Evolutionary conservation across 306 rosid species (phyloP).

Genomic region (Vigna hirtella): DNA sequence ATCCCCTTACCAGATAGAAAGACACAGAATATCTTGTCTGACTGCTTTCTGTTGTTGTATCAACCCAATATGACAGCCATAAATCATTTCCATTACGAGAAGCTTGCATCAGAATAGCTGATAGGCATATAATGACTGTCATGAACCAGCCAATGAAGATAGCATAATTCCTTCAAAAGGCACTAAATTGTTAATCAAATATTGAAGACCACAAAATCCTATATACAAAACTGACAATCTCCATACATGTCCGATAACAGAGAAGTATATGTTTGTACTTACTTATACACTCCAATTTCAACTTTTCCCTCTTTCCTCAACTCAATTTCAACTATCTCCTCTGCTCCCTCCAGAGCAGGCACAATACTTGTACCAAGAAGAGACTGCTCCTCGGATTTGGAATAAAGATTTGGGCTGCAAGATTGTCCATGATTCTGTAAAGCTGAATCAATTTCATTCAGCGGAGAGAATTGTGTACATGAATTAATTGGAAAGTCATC

Average conservation of each 20-base stretch:
- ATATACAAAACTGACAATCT: conserved; percentile 14
- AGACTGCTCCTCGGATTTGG: conserved; percentile 43
- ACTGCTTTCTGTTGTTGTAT: conserved; percentile 62
- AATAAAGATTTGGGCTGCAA: conserved; percentile 47
- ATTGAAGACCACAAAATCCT: conserved; percentile 21
- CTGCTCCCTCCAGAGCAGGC: conserved; percentile 48
- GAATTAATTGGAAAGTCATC: conserved; percentile 62
- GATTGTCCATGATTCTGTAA: conserved; percentile 51
- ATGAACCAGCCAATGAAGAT: conserved; percentile 78
- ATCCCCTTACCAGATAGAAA: conserved; percentile 76
- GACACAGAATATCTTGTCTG: conserved; percentile 68
- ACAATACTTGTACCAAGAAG: conserved; percentile 48
- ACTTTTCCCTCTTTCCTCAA: conserved; percentile 88
- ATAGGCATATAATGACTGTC: conserved; percentile 67
- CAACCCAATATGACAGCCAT: conserved; percentile 98
- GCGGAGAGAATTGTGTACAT: conserved; percentile 64
- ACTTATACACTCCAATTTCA: conserved; percentile 82
- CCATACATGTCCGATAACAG: conserved; percentile 11
- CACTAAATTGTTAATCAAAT: conserved; percentile 24
- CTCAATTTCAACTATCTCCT: conserved; percentile 76
- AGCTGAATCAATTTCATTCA: conserved; percentile 74
- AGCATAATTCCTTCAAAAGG: conserved; percentile 77
- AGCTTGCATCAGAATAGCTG: conserved; percentile 95
- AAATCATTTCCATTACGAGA: conserved; percentile 96
- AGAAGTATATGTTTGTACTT: conserved; percentile 46